These are phyloP conservation scores for Evernia prunastri DNA, from an alignment of 495 filamentous ascomycete genomes.

Conservation along the genomic window DNA sequence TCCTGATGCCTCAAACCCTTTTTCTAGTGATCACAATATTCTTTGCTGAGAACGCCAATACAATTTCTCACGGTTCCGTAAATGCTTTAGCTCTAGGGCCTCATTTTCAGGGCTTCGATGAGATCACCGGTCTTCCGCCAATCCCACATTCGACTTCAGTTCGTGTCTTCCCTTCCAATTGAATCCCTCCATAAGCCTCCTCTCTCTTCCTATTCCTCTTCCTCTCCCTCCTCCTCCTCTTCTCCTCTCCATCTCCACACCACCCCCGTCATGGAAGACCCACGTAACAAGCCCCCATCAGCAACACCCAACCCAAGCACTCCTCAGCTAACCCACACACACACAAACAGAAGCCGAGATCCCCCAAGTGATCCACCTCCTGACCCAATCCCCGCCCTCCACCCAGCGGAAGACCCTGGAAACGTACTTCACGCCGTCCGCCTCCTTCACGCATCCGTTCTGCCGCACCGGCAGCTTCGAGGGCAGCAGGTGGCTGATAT, in stretches of 20 bases:
- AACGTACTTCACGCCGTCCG: constrained; percentile 60
- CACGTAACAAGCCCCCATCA: constrained; percentile 57
- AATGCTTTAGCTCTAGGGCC: neutral
- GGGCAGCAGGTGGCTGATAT: constrained; percentile 54
- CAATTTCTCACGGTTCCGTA: neutral
- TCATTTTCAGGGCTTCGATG: neutral
- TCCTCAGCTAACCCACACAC: constrained; percentile 2
- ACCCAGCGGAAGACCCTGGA: constrained; percentile 58
- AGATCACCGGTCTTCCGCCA: neutral
- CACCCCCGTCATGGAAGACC: constrained; percentile 43
- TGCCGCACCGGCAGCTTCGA: constrained; percentile 59
- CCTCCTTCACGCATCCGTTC: constrained; percentile 74
- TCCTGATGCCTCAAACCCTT: no score
- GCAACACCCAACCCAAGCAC: constrained; percentile 55
- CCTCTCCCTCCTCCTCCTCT: constrained; percentile 15
- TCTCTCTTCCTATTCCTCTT: no score
- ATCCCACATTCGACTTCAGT: neutral
- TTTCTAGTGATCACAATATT: no score
- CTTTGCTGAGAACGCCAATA: no score
- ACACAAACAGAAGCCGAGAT: constrained; percentile 45
- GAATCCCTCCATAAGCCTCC: constrained; percentile 13
- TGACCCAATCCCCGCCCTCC: constrained; percentile 58
- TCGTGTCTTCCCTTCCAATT: neutral
- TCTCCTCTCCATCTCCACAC: constrained; percentile 20
- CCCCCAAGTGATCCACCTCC: constrained; percentile 52